Percentiles rank a stretch among this genome's conserved stretches.
Conservation (phyloP, 306 rosid species). For the Vachellia collinsii region DNA sequence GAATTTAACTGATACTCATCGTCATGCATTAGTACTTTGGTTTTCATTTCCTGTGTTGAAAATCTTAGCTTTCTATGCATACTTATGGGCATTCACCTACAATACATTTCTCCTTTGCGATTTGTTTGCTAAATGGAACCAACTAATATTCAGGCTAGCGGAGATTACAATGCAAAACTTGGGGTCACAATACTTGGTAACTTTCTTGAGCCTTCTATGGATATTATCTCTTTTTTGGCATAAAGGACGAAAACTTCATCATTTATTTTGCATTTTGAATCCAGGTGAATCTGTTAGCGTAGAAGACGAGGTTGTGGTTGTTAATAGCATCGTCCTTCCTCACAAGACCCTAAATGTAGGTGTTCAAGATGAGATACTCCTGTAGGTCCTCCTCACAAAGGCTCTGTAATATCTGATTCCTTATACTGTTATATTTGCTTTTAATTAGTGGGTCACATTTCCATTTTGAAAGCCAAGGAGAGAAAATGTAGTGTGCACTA, state of each 20-base stretch:
- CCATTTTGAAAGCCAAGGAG: conserved; percentile 27
- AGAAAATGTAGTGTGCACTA: conserved; percentile 7
- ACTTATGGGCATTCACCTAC: background rate
- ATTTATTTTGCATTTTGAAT: conserved; percentile 24
- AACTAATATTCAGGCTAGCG: conserved; percentile 69
- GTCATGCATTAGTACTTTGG: background rate
- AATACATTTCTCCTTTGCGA: conserved; percentile 9
- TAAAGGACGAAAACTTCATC: conserved; percentile 1
- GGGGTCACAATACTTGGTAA: conserved; percentile 91
- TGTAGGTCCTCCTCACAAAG: conserved; percentile 44
- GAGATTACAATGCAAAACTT: conserved; percentile 85
- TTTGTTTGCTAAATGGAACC: conserved; percentile 35
- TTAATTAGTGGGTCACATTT: background rate
- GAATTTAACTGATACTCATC: conserved; percentile 3
- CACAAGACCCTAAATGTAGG: conserved; percentile 85
- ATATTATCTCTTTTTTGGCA: background rate
- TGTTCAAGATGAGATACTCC: conserved; percentile 91
- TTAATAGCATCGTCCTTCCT: conserved; percentile 89
- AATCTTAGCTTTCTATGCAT: background rate
- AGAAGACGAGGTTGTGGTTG: conserved; percentile 94
- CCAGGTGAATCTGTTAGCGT: conserved; percentile 89
- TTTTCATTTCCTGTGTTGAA: conserved; percentile 5
- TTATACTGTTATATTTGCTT: conserved; percentile 14
- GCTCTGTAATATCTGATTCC: background rate
- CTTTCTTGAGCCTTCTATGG: conserved; percentile 19